These are phyloP conservation scores for Canavalia gladiata DNA, from an alignment of 306 rosid genomes.

Conservation along the genomic window DNA sequence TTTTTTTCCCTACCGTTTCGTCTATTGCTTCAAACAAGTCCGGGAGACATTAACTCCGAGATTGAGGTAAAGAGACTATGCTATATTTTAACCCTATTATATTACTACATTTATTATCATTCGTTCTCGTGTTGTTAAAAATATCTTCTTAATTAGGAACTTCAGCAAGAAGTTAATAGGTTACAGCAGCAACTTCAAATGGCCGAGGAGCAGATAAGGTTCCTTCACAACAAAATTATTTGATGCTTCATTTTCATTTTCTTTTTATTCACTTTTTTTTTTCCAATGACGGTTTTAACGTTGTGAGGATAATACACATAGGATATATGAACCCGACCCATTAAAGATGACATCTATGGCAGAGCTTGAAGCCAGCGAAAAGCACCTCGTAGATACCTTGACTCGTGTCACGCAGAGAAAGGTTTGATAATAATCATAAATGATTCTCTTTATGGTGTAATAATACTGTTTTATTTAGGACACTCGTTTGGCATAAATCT, in stretches of 20 bases:
- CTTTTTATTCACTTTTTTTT: neutral
- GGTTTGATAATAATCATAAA: conserved; percentile 52
- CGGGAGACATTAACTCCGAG: conserved; percentile 64
- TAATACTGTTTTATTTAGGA: neutral
- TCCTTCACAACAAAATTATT: neutral
- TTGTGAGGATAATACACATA: conserved; percentile 30
- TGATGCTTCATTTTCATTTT: neutral
- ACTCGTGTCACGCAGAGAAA: conserved; percentile 80
- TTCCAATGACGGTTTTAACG: neutral
- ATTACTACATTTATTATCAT: too few species aligned
- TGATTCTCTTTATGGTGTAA: neutral
- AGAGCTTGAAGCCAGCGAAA: conserved; percentile 76
- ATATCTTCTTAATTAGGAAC: conserved; percentile 59
- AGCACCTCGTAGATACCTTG: conserved; percentile 67
- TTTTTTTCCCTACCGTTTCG: neutral
- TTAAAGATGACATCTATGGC: conserved; percentile 67
- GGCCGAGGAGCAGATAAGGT: conserved; percentile 88
- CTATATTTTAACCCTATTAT: neutral
- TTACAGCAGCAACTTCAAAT: conserved; percentile 83
- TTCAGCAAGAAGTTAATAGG: conserved; percentile 72
- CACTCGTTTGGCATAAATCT: neutral
- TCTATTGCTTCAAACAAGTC: conserved; percentile 45
- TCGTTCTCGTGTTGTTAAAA: neutral
- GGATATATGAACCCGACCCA: conserved; percentile 80
- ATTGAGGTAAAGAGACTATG: conserved; percentile 52